These are phyloP conservation scores for Noccaea bulbosa DNA, from an alignment of 345 rosid species.

Conservation along the genomic window DNA sequence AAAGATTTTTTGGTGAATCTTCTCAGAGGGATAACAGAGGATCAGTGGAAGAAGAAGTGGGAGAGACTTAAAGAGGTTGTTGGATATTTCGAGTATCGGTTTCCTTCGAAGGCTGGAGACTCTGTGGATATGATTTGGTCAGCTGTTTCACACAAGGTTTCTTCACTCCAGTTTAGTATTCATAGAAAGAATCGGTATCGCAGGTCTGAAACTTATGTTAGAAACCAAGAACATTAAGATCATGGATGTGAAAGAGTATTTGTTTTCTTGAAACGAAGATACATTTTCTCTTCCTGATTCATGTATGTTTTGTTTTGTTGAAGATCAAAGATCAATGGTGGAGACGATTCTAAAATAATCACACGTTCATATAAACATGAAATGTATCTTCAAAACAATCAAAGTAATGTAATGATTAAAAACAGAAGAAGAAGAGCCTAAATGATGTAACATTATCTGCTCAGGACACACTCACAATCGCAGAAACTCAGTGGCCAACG, in stretches of 20 bases:
- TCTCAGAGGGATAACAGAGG: constrained; percentile 60
- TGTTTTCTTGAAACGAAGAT: not conserved
- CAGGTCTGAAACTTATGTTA: constrained; percentile 46
- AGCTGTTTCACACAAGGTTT: constrained; percentile 63
- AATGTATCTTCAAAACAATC: constrained; percentile 9
- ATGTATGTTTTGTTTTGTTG: constrained; percentile 1
- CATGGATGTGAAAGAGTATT: constrained; percentile 4
- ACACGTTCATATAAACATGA: constrained; percentile 38
- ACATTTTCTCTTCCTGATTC: not conserved
- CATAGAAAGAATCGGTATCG: constrained; percentile 63
- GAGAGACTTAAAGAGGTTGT: constrained; percentile 63
- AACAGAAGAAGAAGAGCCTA: constrained; percentile 33
- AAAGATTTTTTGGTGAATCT: constrained; percentile 65
- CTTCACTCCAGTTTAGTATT: constrained; percentile 49
- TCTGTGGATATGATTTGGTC: constrained; percentile 93
- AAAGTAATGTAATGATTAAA: constrained; percentile 27
- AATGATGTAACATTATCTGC: constrained; percentile 55
- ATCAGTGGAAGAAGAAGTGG: constrained; percentile 80
- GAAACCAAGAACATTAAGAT: constrained; percentile 6
- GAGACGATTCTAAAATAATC: constrained; percentile 25
- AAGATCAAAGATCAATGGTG: not conserved
- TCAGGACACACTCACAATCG: constrained; percentile 41
- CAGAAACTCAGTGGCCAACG: constrained; percentile 38
- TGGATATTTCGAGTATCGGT: constrained; percentile 62
- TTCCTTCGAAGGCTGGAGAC: constrained; percentile 76